These are phyloP conservation scores for Backusella sp. DNA, from an alignment of 192 early-diverging fungal species.

Conservation along the genomic window DNA sequence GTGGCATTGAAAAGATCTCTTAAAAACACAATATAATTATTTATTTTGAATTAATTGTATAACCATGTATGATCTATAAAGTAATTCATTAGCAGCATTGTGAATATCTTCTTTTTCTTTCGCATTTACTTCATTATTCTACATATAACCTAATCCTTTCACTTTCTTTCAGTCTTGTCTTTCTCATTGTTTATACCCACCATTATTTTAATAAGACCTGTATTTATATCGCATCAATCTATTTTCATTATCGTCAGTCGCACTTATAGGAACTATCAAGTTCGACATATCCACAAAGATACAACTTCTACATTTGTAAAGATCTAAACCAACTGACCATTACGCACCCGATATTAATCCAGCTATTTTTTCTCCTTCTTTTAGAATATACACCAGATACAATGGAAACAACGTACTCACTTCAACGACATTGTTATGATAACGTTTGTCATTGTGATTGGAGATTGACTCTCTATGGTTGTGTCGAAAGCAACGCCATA, in stretches of 20 bases:
- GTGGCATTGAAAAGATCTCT: not conserved
- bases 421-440: not conserved
- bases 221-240: not conserved
- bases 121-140: not conserved
- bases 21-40: not conserved
- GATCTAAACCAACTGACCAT: not conserved
- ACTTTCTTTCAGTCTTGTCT: not conserved
- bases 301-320: not conserved
- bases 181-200: not conserved
- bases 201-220: not conserved
- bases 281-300: not conserved
- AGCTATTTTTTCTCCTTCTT: not conserved
- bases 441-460: slow-evolving; percentile 19
- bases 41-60: not conserved
- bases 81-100: not conserved
- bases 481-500: slow-evolving; percentile 17
- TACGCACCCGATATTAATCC: too few relatives aligned
- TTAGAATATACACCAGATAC: not conserved
- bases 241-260: not conserved
- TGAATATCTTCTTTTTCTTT: not conserved
- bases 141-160: not conserved
- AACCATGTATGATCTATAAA: not conserved
- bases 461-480: slow-evolving; percentile 17
- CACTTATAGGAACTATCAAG: not conserved
- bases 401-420: not conserved